Evolutionary conservation across 2,329 filamentous ascomycete species (phyloP).

Genomic region (Beauveria varroae): DNA sequence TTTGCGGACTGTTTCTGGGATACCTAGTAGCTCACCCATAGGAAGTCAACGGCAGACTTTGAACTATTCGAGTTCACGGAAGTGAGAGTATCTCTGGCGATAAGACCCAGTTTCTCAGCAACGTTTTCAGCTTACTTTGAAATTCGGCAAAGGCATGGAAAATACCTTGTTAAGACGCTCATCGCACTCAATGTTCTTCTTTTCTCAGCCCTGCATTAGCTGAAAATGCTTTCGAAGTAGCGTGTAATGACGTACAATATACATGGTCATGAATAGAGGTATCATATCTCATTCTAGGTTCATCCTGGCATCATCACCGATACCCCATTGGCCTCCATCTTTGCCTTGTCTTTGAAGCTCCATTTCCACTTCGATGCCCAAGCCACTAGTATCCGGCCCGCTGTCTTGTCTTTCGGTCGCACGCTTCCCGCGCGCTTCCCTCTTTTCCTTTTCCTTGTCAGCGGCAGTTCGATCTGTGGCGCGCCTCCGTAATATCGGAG

Average conservation of each 20-base stretch:
- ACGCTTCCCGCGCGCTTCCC: slow-evolving; percentile 25
- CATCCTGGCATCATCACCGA: slow-evolving; percentile 81
- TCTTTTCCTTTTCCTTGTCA: slow-evolving; percentile 11
- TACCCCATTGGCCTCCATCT: slow-evolving; percentile 61
- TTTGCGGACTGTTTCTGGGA: slow-evolving; percentile 1
- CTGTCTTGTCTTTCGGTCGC: slow-evolving; percentile 33
- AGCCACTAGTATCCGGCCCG: slow-evolving; percentile 33
- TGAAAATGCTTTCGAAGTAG: not conserved
- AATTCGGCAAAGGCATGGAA: not conserved
- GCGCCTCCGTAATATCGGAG: slow-evolving; percentile 33
- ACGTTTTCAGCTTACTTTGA: not conserved
- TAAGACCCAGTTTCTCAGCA: not conserved
- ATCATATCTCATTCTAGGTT: slow-evolving; percentile 54
- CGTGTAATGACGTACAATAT: not conserved
- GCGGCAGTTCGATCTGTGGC: slow-evolving; percentile 27
- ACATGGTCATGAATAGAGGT: not conserved
- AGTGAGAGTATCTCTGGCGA: not conserved
- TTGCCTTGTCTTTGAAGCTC: slow-evolving; percentile 45
- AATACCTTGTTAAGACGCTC: not conserved
- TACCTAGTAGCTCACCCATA: not conserved
- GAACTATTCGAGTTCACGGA: not conserved
- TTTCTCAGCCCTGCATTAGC: not conserved
- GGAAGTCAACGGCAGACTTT: not conserved
- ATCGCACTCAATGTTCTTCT: not conserved
- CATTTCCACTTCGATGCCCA: slow-evolving; percentile 40